A percentile compares a stretch with the other conserved stretches of the same genome.
phyloP scores from a whole-genome alignment of 1,284 basidiomycete species.

The Hemileia vastatrix region DNA sequence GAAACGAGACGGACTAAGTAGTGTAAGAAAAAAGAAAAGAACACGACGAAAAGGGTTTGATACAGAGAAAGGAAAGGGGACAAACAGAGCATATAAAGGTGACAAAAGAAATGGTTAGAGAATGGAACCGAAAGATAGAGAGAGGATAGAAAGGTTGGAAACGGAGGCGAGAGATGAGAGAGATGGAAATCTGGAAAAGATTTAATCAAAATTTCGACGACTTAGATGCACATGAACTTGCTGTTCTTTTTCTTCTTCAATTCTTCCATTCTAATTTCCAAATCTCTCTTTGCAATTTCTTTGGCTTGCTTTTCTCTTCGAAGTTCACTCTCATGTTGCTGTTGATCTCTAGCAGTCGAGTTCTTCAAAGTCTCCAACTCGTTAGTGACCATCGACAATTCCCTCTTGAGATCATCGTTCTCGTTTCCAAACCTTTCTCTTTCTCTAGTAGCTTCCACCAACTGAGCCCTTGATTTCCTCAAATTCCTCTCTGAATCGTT shows the following conservation, averaged over 20 bases:
- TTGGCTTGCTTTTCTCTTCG: slow-evolving; percentile 72
- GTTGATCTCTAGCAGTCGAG: slow-evolving; percentile 72
- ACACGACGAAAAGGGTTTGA: too few species aligned
- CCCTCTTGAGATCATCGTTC: slow-evolving; percentile 56
- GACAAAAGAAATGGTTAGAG: too few species aligned
- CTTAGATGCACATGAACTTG: too few species aligned
- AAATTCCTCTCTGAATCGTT: slow-evolving; percentile 81
- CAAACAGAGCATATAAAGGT: too few species aligned
- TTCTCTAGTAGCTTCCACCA: slow-evolving; percentile 71
- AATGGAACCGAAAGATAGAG: too few species aligned
- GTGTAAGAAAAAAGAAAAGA: too few species aligned
- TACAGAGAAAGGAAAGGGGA: too few species aligned
- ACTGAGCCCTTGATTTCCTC: slow-evolving; percentile 77
- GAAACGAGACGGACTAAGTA: too few species aligned
- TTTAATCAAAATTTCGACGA: too few species aligned
- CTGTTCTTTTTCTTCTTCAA: slow-evolving; percentile 53
- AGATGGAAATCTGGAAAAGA: too few species aligned
- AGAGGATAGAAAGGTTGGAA: too few species aligned
- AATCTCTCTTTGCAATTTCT: slow-evolving; percentile 67
- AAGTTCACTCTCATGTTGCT: slow-evolving; percentile 63
- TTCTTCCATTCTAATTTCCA: slow-evolving; percentile 74
- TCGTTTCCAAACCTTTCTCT: slow-evolving; percentile 61
- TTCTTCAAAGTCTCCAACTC: slow-evolving; percentile 65
- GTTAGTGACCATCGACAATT: slow-evolving; percentile 61
- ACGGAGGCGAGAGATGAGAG: too few species aligned